A percentile compares a stretch with the other conserved stretches of the same genome.
These are phyloP conservation scores for Colletotrichum paranaense DNA, from an alignment of 2,329 filamentous ascomycete species.

Conservation along the genomic window DNA sequence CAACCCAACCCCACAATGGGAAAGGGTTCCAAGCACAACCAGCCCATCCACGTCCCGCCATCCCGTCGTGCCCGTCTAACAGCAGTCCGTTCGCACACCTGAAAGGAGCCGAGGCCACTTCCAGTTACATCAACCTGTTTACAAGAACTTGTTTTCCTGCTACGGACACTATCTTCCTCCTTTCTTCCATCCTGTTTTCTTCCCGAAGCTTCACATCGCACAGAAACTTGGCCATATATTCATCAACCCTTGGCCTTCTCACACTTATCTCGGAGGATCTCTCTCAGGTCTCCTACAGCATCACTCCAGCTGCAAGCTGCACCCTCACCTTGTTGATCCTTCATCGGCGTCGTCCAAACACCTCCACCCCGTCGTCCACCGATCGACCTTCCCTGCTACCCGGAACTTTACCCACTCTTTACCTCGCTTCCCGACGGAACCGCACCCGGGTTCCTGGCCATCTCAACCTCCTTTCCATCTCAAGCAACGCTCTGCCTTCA, in stretches of 20 bases:
- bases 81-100: conserved; percentile 11
- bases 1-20: conserved; percentile 15
- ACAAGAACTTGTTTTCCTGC: conserved; percentile 18
- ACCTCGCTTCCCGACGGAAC: conserved; percentile 28
- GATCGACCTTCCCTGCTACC: conserved; percentile 22
- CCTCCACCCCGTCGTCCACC: neutral
- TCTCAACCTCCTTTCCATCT: neutral
- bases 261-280: neutral
- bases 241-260: neutral
- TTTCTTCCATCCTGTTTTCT: neutral
- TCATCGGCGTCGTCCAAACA: neutral
- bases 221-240: neutral
- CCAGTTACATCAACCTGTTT: neutral
- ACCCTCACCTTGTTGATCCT: conserved; percentile 25
- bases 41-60: conserved; percentile 2
- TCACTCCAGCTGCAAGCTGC: conserved; percentile 5
- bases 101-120: conserved; percentile 13
- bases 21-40: neutral
- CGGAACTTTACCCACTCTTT: conserved; percentile 7
- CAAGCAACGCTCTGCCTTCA: conserved; percentile 9
- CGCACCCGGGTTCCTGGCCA: conserved; percentile 1
- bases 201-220: neutral
- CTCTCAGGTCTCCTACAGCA: neutral
- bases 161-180: neutral
- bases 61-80: conserved; percentile 5